These are phyloP conservation scores for Penicillium samsonianum DNA, from an alignment of 495 filamentous ascomycete genomes.

Conservation along the genomic window DNA sequence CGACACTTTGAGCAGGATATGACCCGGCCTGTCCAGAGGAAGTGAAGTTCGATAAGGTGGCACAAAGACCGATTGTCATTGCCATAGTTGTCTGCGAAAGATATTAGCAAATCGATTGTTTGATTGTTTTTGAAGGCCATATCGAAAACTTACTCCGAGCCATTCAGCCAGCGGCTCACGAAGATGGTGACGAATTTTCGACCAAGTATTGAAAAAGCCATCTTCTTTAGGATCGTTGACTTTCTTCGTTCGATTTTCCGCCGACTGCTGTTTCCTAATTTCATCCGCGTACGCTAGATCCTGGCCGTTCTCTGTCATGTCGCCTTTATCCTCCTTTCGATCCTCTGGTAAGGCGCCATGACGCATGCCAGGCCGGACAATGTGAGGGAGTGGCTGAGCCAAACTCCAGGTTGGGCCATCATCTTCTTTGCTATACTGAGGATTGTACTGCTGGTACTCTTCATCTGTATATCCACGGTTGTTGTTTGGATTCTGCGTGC, in stretches of 20 bases:
- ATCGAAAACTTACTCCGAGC: conserved; percentile 26
- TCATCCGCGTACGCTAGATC: neutral
- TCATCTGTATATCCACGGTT: conserved; percentile 1
- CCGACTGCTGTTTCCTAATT: neutral
- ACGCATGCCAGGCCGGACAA: conserved; percentile 18
- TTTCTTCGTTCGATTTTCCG: neutral
- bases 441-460: conserved; percentile 10
- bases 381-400: conserved; percentile 15
- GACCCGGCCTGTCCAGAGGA: conserved; percentile 16
- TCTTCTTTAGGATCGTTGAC: conserved; percentile 12
- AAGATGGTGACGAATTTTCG: conserved; percentile 19
- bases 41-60: conserved; percentile 14
- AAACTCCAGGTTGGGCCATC: conserved; percentile 11
- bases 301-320: neutral
- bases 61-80: conserved; percentile 28
- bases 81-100: conserved; percentile 23
- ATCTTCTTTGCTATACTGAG: conserved; percentile 8
- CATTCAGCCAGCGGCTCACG: conserved; percentile 30
- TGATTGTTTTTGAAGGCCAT: neutral
- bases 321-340: conserved; percentile 7
- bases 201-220: conserved; percentile 27
- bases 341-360: conserved; percentile 20
- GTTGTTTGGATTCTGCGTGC: conserved; percentile 12
- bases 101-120: neutral
- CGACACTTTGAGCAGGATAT: conserved; percentile 21